A percentile compares a stretch with the other conserved stretches of the same genome.
Evolutionary conservation across 345 rosid genomes (phyloP).

Genomic region (Mangifera indica): DNA sequence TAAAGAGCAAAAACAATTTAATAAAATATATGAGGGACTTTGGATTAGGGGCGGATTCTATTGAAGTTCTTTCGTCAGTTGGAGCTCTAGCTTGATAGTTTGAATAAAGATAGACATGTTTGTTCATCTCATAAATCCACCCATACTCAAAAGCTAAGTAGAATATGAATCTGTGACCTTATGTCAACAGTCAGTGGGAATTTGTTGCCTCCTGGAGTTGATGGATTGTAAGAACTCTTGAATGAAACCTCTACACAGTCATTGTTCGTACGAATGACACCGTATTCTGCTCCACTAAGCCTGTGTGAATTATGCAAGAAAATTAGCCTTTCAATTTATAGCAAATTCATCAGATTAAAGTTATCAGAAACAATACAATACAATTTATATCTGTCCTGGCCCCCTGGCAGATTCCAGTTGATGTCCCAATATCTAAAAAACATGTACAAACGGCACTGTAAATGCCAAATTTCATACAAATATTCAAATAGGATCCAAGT

Average conservation of each 20-base stretch:
- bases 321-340: background rate
- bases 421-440: constrained; percentile 39
- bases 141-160: background rate
- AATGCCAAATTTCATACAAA: too few relatives aligned
- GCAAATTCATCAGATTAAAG: background rate
- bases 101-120: too few relatives aligned
- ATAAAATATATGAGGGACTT: background rate
- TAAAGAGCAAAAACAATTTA: constrained; percentile 1
- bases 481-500: background rate
- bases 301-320: constrained; percentile 15
- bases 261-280: constrained; percentile 19
- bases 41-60: too few relatives aligned
- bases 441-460: background rate
- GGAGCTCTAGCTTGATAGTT: too few relatives aligned
- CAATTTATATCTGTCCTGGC: constrained; percentile 27
- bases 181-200: constrained; percentile 40
- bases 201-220: constrained; percentile 9
- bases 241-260: constrained; percentile 40
- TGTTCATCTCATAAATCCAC: too few relatives aligned
- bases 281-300: constrained; percentile 31
- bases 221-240: constrained; percentile 29
- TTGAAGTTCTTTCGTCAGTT: too few relatives aligned
- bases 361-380: constrained; percentile 4
- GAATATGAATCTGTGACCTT: constrained; percentile 13
- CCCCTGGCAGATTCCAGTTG: constrained; percentile 35